Evolutionary conservation across 768 basidiomycete species (phyloP).

Genomic region (Termitomyces titanicus): DNA sequence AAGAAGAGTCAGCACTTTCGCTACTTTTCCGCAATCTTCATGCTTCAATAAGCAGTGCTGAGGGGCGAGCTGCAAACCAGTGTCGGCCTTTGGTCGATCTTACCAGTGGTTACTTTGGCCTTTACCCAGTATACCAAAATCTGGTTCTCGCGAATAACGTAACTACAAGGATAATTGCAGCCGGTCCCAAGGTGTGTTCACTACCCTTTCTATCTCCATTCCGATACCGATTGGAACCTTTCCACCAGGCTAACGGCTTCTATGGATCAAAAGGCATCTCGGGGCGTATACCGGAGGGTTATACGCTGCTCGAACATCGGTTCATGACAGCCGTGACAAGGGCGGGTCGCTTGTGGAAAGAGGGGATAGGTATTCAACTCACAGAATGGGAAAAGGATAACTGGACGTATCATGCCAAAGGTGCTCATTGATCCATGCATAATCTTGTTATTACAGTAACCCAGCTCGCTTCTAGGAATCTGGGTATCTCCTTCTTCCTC

Average conservation of each 20-base stretch:
- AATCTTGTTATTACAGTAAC: background rate
- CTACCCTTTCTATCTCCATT: background rate
- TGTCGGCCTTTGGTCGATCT: slow-evolving; percentile 61
- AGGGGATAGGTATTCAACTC: slow-evolving; percentile 56
- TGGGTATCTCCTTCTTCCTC: slow-evolving; percentile 69
- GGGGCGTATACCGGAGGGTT: slow-evolving; percentile 92
- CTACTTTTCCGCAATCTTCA: slow-evolving; percentile 42
- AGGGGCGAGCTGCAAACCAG: background rate
- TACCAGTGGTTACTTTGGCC: slow-evolving; percentile 94
- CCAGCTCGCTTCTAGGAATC: slow-evolving; percentile 49
- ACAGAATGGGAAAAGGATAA: slow-evolving; percentile 84
- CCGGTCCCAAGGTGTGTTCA: slow-evolving; percentile 76
- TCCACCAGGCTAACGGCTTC: slow-evolving; percentile 88
- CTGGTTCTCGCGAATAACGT: slow-evolving; percentile 56
- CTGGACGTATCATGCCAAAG: slow-evolving; percentile 99
- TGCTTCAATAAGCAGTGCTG: background rate
- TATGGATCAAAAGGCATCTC: slow-evolving; percentile 87
- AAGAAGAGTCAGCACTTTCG: slow-evolving; percentile 70
- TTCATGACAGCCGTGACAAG: slow-evolving; percentile 67
- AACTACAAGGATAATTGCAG: slow-evolving; percentile 73
- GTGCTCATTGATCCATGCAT: slow-evolving; percentile 34
- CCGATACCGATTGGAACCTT: background rate
- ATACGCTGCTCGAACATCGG: slow-evolving; percentile 80
- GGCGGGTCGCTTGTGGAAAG: slow-evolving; percentile 41
- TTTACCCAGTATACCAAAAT: slow-evolving; percentile 77